Percentiles rank a stretch among this genome's conserved stretches.
These are phyloP conservation scores for Nepenthes gracilis DNA, from an alignment of 148 eudicot genomes.

Conservation along the genomic window DNA sequence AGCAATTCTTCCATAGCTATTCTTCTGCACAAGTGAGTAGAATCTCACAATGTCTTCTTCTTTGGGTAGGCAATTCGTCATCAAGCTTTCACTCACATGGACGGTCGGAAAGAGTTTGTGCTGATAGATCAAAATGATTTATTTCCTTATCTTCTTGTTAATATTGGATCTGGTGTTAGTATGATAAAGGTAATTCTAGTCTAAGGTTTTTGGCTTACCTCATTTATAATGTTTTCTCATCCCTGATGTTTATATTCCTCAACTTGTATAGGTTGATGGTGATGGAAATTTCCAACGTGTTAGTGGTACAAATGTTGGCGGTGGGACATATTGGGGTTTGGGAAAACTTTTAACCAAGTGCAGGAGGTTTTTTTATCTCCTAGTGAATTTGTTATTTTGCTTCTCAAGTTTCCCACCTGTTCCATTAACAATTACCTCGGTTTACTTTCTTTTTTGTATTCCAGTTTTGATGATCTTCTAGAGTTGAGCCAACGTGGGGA, in stretches of 20 bases:
- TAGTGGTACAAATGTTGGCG: slow-evolving; percentile 98
- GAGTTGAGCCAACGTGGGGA: slow-evolving; percentile 95
- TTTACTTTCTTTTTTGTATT: slow-evolving; percentile 6
- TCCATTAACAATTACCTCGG: slow-evolving; percentile 3
- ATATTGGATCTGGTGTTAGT: slow-evolving; percentile 97
- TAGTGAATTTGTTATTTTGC: not conserved
- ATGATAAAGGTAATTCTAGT: slow-evolving; percentile 65
- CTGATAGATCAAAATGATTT: slow-evolving; percentile 89
- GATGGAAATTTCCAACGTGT: slow-evolving; percentile 89
- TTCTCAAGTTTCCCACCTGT: slow-evolving; percentile 6
- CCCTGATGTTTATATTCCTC: slow-evolving; percentile 6
- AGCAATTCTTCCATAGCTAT: too few relatives aligned
- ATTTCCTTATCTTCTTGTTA: slow-evolving; percentile 92
- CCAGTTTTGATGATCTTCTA: slow-evolving; percentile 83
- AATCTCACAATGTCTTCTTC: not conserved
- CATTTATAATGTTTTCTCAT: not conserved
- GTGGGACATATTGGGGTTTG: slow-evolving; percentile 98
- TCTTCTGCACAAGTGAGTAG: too few relatives aligned
- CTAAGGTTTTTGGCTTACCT: not conserved
- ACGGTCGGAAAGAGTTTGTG: slow-evolving; percentile 89
- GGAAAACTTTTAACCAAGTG: slow-evolving; percentile 89
- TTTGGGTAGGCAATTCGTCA: slow-evolving; percentile 79
- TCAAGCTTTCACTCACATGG: slow-evolving; percentile 95
- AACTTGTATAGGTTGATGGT: slow-evolving; percentile 67
- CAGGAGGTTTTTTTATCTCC: slow-evolving; percentile 46